Conservation (phyloP, 495 filamentous ascomycete genomes). For the Thozetella sp. region DNA sequence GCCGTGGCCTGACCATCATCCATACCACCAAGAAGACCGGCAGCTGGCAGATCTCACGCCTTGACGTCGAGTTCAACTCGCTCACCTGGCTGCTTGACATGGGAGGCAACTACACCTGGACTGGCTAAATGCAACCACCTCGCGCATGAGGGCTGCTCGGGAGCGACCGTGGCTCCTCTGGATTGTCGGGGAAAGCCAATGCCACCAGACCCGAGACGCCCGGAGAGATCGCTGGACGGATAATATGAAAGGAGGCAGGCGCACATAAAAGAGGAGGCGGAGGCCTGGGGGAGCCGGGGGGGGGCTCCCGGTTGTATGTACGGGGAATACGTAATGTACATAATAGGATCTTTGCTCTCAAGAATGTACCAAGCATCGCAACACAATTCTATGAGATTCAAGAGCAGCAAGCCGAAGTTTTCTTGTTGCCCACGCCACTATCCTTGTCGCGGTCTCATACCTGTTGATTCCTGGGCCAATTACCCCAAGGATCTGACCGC, state of each 20-base stretch:
- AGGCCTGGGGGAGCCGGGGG: background rate
- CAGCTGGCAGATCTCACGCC: conserved; percentile 27
- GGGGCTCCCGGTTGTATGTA: background rate
- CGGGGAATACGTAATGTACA: conserved; percentile 1
- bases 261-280: background rate
- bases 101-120: conserved; percentile 34
- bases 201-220: background rate
- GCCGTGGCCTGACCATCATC: conserved; percentile 32
- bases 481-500: no score
- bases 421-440: no score
- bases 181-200: background rate
- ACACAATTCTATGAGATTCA: no score
- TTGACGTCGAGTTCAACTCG: conserved; percentile 38
- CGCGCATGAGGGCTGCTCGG: background rate
- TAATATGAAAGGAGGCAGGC: background rate
- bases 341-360: background rate
- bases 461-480: no score
- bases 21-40: conserved; percentile 26
- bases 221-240: background rate
- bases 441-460: no score
- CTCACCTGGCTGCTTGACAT: conserved; percentile 36
- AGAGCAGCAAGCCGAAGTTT: no score
- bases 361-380: background rate
- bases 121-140: conserved; percentile 19
- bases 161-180: background rate